phyloP scores from a whole-genome alignment of 495 filamentous ascomycete genomes.

The Neurospora sp. region DNA sequence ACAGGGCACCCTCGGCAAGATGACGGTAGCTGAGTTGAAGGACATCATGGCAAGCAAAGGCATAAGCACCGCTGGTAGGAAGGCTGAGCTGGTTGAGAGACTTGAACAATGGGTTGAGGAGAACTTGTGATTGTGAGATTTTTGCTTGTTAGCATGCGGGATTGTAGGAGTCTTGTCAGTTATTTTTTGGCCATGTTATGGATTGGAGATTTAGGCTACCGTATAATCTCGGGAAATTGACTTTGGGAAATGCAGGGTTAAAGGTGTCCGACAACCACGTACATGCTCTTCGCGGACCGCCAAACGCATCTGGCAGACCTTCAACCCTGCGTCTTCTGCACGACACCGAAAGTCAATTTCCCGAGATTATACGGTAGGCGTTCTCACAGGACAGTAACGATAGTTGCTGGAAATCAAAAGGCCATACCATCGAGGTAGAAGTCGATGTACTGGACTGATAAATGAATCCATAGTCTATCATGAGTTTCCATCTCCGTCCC shows the following conservation, averaged over 20 bases:
- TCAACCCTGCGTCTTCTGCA: too few relatives aligned
- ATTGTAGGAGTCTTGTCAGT: not conserved
- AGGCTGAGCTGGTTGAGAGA: conserved; percentile 67
- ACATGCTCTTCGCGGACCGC: too few relatives aligned
- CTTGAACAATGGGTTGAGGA: conserved; percentile 69
- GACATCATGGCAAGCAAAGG: conserved; percentile 54
- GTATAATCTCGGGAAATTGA: too few relatives aligned
- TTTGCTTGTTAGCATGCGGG: not conserved
- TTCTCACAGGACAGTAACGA: not conserved
- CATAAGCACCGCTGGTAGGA: conserved; percentile 56
- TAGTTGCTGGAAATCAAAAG: not conserved
- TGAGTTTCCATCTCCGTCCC: not conserved
- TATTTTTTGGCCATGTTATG: not conserved
- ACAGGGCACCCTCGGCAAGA: conserved; percentile 53
- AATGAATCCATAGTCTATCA: not conserved
- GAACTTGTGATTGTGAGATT: conserved; percentile 21
- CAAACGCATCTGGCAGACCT: too few relatives aligned
- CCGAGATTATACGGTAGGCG: too few relatives aligned
- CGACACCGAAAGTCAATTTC: too few relatives aligned
- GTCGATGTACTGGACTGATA: not conserved
- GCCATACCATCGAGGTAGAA: not conserved
- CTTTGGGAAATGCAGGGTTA: too few relatives aligned
- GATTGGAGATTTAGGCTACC: not conserved
- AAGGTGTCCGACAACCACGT: too few relatives aligned
- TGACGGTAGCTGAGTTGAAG: conserved; percentile 64